Base-by-base conservation (phyloP, 2,329 filamentous ascomycete genomes). In the Teratosphaeria nubilosa region DNA sequence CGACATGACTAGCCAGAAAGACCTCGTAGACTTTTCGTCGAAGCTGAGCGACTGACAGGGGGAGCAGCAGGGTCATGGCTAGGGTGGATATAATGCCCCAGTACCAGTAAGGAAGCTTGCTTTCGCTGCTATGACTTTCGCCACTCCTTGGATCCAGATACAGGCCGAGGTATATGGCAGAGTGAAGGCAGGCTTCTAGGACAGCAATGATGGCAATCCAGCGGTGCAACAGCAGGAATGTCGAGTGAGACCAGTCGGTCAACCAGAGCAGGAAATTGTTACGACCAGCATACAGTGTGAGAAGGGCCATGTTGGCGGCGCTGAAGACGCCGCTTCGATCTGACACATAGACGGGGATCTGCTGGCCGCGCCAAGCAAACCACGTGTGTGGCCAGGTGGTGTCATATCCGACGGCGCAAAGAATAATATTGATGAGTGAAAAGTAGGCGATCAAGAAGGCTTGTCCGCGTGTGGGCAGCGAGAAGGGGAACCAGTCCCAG, bases 211-310 rank as follows among this genome's bases (percentile, higher is more conserved):
- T 67, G 0, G 78, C 79, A 1, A 78, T 67, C 77, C 77, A 81
- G 11, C 78, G 72, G 60, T 82, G 79, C 0, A 81, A 68, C 0
- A 81, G 64, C 2, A 81, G 59, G 56, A 72, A 81, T 0, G 80
- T 81, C 0, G 73, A 73, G 59, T 79, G 75, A 0, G 71, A 75
- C 78, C 78, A 81, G 62, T 77, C 73, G 2, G 79, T 80, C 1
- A 79, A 48, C 68, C 73, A 77, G 0, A 81, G 70, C 0, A 80
- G 70, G 2, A 80, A 24, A 56, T 77, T 80, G 62, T 82, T 81
- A 1, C 79, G 69, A 0, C 73, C 69, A 0, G 75, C 70, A 56
- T 76, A 80, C 2, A 82, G 70, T 13, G 80, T 65, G 0, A 76
- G 54, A 0, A 81, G 62, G 0, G 77, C 73, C 0, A 77, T 54